These are phyloP conservation scores for Fusarium burgessii DNA, from an alignment of 2,329 filamentous ascomycete genomes.

Conservation along the genomic window DNA sequence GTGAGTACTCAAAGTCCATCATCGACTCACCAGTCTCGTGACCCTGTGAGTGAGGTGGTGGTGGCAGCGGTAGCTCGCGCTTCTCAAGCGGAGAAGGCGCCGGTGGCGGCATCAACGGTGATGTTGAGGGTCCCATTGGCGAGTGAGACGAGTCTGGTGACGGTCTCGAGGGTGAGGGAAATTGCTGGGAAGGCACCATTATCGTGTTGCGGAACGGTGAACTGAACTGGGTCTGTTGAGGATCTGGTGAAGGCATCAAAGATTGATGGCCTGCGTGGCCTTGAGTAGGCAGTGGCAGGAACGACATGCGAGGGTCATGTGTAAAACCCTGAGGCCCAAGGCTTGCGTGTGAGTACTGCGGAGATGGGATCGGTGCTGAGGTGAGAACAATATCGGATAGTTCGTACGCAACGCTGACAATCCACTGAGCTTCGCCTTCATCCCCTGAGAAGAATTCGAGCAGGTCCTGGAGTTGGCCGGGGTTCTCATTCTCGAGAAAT, in stretches of 20 bases:
- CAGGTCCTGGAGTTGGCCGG: slow-evolving; percentile 72
- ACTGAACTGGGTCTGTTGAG: slow-evolving; percentile 47
- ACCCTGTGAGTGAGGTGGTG: slow-evolving; percentile 44
- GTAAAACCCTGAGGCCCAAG: slow-evolving; percentile 43
- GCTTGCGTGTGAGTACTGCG: slow-evolving; percentile 48
- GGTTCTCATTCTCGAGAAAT: slow-evolving; percentile 71
- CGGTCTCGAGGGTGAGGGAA: slow-evolving; percentile 43
- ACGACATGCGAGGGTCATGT: slow-evolving; percentile 49
- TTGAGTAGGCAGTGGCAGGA: slow-evolving; percentile 51
- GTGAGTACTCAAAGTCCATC: slow-evolving; percentile 60
- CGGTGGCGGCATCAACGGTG: slow-evolving; percentile 47
- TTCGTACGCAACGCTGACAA: slow-evolving; percentile 70
- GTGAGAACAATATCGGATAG: slow-evolving; percentile 62
- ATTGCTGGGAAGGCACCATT: slow-evolving; percentile 51
- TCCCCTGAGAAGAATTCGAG: slow-evolving; percentile 73
- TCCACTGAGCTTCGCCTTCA: slow-evolving; percentile 66
- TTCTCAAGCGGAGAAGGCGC: slow-evolving; percentile 51
- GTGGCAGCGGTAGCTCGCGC: slow-evolving; percentile 51
- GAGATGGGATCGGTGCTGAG: slow-evolving; percentile 49
- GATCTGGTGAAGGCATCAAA: slow-evolving; percentile 47
- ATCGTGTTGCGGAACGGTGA: slow-evolving; percentile 50
- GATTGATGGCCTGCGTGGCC: slow-evolving; percentile 45
- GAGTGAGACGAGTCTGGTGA: slow-evolving; percentile 52
- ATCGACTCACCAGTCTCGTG: slow-evolving; percentile 47
- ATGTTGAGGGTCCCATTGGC: slow-evolving; percentile 50